These are phyloP conservation scores for Chrysosphaeria jannelii DNA, from an alignment of 2,329 filamentous ascomycete genomes.

Conservation along the genomic window DNA sequence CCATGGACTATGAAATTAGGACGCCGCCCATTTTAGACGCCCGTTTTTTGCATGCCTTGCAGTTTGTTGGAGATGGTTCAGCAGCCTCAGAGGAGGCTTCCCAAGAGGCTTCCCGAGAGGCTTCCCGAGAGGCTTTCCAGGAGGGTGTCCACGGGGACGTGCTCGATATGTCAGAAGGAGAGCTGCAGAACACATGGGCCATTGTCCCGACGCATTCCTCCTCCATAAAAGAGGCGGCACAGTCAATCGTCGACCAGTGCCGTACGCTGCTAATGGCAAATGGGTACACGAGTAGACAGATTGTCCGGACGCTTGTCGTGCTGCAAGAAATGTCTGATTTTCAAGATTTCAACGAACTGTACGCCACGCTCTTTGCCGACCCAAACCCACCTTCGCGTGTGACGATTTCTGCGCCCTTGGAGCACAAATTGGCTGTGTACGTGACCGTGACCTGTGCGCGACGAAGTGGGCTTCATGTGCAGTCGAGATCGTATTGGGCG, in stretches of 20 bases:
- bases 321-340: slow-evolving; percentile 63
- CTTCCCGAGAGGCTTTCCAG: too few relatives aligned
- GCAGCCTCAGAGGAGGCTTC: too few relatives aligned
- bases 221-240: slow-evolving; percentile 13
- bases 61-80: too few relatives aligned
- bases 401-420: slow-evolving; percentile 44
- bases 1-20: too few relatives aligned
- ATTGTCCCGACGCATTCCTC: slow-evolving; percentile 6
- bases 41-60: too few relatives aligned
- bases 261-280: slow-evolving; percentile 9
- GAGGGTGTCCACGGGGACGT: too few relatives aligned
- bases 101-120: too few relatives aligned
- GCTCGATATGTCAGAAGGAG: too few relatives aligned
- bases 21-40: too few relatives aligned
- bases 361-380: slow-evolving; percentile 38
- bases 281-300: slow-evolving; percentile 9
- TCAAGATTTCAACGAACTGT: slow-evolving; percentile 39
- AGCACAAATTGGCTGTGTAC: slow-evolving; percentile 4
- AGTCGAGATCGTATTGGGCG: slow-evolving; percentile 87
- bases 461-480: slow-evolving; percentile 51
- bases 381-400: slow-evolving; percentile 68
- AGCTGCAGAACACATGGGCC: slow-evolving; percentile 6
- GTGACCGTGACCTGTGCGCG: too few relatives aligned
- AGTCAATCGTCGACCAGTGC: slow-evolving; percentile 16
- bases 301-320: slow-evolving; percentile 31